Conservation (phyloP, 2,329 filamentous ascomycete species). For the Mycosphaerelloides madeirae region DNA sequence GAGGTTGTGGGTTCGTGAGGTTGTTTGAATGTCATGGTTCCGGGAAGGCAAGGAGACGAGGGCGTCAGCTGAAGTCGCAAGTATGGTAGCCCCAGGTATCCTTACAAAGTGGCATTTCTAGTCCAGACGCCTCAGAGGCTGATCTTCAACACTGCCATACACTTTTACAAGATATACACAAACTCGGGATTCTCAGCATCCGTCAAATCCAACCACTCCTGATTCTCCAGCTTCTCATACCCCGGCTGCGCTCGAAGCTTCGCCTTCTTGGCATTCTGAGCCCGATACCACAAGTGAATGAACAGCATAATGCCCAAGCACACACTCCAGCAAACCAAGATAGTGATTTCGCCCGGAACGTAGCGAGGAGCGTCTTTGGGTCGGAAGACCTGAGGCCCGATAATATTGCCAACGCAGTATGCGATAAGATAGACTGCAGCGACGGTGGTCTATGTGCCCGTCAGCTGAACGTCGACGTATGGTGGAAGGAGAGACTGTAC, state of each 20-base stretch:
- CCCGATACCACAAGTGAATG: conserved; percentile 58
- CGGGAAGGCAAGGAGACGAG: no score
- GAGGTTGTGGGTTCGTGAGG: no score
- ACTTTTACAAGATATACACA: conserved; percentile 41
- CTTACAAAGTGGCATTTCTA: no score
- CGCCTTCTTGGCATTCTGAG: conserved; percentile 58
- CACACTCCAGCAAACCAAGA: conserved; percentile 55
- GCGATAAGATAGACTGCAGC: conserved; percentile 51
- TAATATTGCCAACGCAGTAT: conserved; percentile 46
- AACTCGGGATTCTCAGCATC: conserved; percentile 61
- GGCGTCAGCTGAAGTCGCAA: no score
- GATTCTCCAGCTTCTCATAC: conserved; percentile 60
- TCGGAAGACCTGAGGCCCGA: conserved; percentile 51
- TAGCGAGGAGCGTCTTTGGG: conserved; percentile 56
- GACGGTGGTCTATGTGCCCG: conserved; percentile 42
- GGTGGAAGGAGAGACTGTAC: no score
- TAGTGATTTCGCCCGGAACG: conserved; percentile 59
- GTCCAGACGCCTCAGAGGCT: no score
- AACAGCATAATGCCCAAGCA: conserved; percentile 54
- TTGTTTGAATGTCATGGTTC: no score
- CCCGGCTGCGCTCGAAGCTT: conserved; percentile 47
- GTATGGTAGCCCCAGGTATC: no score
- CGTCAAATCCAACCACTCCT: conserved; percentile 62
- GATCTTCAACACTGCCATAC: not conserved
- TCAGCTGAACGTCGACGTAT: no score